Evolutionary conservation across 2,329 filamentous ascomycete genomes (phyloP), one percentile per base, ranked within the genome.

Genomic region (Ophiocordyceps polyrhachis-furcata): DNA sequence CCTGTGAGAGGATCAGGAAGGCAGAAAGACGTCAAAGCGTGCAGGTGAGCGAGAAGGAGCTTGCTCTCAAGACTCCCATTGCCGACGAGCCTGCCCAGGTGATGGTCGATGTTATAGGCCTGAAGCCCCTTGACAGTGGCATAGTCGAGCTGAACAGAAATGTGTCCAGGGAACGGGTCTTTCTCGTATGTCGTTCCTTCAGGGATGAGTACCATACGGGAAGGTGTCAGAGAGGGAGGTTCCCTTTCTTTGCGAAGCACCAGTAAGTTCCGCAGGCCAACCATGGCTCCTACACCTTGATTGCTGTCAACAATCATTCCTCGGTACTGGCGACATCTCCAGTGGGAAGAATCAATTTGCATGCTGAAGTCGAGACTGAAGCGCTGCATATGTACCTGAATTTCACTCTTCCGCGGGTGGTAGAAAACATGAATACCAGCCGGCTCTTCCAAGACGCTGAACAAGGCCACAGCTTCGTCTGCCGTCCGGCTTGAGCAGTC

Each of bases 1-100:
- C 49, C 43, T 0, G 68, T 76, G 0, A 76, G 55, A 0, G 55
- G 56, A 49, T 77, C 73, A 0, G 67, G 64, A 0, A 74, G 52
- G 35, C 61, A 69, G 40, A 64, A 60, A 0, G 71, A 70, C 0
- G 73, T 77, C 0, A 74, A 44, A 0, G 68, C 71, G 49, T 78
- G 72, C 0, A 78, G 55, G 25, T 69, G 67, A 5, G 58, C 59
- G 0, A 74, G 56, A 21, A 66, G 62, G 0, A 79, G 58, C 44
- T 69, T 70, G 53, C 70, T 71, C 15, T 65, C 59, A 0, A 76
- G 47, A 12, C 59, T 68, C 7, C 35, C 35, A 47, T 67, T 71
- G 21, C 71, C 69, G 0, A 61, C 48, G 0, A 81, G 51, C 4
- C 66, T 57, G 0, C 72, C 68, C 1, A 80, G 62, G 3, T 45